These are phyloP conservation scores for Cryptomeria japonica DNA, from an alignment of 75 land plant species.

Conservation along the genomic window DNA sequence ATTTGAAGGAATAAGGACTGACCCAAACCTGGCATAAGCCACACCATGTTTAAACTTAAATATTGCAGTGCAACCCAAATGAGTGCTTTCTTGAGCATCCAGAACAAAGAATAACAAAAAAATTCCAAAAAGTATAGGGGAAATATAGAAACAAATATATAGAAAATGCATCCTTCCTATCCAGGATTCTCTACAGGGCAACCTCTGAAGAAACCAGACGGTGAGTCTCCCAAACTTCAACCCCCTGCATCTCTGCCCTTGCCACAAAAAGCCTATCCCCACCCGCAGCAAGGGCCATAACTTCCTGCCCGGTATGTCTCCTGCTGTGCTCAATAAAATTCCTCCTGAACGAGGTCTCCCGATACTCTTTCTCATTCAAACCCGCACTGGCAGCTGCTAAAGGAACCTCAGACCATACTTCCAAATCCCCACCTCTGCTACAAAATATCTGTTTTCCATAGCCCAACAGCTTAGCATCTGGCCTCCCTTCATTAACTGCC, in stretches of 20 bases:
- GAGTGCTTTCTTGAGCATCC: too few relatives aligned
- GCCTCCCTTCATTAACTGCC: conserved; percentile 35
- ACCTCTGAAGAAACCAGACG: not conserved
- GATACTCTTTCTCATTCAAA: conserved; percentile 56
- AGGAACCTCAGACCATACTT: conserved; percentile 82
- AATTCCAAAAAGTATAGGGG: not conserved
- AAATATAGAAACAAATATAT: not conserved
- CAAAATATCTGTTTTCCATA: conserved; percentile 70
- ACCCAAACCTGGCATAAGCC: too few relatives aligned
- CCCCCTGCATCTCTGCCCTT: conserved; percentile 62
- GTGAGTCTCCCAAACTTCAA: conserved; percentile 81
- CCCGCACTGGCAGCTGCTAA: conserved; percentile 15
- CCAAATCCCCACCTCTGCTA: conserved; percentile 72
- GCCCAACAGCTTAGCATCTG: conserved; percentile 53
- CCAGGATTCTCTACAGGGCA: not conserved
- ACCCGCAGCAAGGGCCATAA: conserved; percentile 59
- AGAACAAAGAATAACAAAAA: not conserved
- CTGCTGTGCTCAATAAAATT: conserved; percentile 33
- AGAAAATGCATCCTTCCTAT: not conserved
- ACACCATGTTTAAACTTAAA: too few relatives aligned
- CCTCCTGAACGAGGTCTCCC: conserved; percentile 71
- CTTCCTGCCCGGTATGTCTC: conserved; percentile 41
- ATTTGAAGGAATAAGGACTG: too few relatives aligned
- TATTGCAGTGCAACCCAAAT: too few relatives aligned
- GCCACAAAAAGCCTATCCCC: conserved; percentile 74